Base-by-base conservation (phyloP, 148 eudicot species). In the Polygonum aviculare region DNA sequence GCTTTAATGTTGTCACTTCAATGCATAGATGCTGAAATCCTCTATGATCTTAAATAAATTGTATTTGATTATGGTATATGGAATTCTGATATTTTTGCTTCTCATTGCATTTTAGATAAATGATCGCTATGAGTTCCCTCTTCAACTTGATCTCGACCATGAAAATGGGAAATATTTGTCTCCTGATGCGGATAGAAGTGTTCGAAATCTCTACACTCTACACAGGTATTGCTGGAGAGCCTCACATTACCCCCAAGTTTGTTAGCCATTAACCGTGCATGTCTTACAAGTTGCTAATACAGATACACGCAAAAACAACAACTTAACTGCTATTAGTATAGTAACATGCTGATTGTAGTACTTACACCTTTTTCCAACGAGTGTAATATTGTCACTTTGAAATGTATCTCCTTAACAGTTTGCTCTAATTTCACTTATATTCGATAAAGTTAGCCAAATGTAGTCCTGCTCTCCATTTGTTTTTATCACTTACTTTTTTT, bases 61-160 rank as follows among this genome's bases (percentile, higher is more conserved):
- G 72, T 38, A 67, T 38, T 15, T 15, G 19, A 36, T 67, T 10
- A 16, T 5, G 4, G 38, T 5, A 67, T 67, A 15, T 38, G 72
- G 45, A 67, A 1, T 15, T 67, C 19, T 67, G 45, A 67, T 67
- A 7, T 5, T 10, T 35, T 21, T 67, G n/a, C 41, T 67, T 67
- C 40, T 67, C 36, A 45, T 12, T 76, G 60, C 33, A 19, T 79
- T 75, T 83, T 83, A 94, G 98, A 91, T 94, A 84, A 94, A 94
- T 80, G 98, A 94, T 74, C 94, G 98, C 9, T 94, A 94, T 82
- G 98, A 94, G 85, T 94, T 94, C 73, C 98, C 98, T 77, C 83
- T 91, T 76, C 83, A 91, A 84, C 97, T 94, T 78, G 98, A 94
- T 84, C 98, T 94, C 63, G 98, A 94, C 75, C 89, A 88, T 77